Conservation (phyloP, 2,329 filamentous ascomycete species). For the Amauroascus verrucosus region DNA sequence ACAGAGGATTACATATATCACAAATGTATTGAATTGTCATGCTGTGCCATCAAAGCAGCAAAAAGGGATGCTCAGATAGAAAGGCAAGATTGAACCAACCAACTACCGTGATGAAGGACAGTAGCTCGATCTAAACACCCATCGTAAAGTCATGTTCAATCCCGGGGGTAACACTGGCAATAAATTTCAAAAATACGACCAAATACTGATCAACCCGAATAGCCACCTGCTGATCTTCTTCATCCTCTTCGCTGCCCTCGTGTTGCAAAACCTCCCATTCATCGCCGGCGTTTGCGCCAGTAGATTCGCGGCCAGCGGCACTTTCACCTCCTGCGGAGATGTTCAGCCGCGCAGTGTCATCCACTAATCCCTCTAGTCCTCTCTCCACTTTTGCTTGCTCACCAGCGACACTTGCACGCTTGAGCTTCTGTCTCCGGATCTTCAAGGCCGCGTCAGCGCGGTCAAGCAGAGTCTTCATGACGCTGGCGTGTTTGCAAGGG, state of each 20-base stretch:
- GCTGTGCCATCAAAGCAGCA: neutral
- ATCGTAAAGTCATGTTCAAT: conserved; percentile 98
- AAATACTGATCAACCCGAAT: conserved; percentile 44
- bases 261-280: conserved; percentile 55
- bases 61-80: neutral
- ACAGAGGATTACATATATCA: no score
- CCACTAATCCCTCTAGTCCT: conserved; percentile 77
- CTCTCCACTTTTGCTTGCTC: conserved; percentile 37
- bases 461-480: conserved; percentile 96
- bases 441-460: conserved; percentile 89
- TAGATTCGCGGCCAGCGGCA: conserved; percentile 19
- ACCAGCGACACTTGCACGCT: conserved; percentile 44
- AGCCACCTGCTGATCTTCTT: conserved; percentile 37
- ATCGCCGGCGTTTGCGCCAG: conserved; percentile 40
- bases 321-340: conserved; percentile 46
- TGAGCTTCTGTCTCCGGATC: conserved; percentile 72
- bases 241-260: conserved; percentile 39
- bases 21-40: neutral
- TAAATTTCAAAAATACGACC: conserved; percentile 52
- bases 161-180: conserved; percentile 83
- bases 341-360: conserved; percentile 58
- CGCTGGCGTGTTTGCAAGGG: conserved; percentile 90
- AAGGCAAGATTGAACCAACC: neutral
- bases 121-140: conserved; percentile 54
- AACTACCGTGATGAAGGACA: neutral